Evolutionary conservation across 305 asterid species (phyloP).

Genomic region (Fraxinus nigra): DNA sequence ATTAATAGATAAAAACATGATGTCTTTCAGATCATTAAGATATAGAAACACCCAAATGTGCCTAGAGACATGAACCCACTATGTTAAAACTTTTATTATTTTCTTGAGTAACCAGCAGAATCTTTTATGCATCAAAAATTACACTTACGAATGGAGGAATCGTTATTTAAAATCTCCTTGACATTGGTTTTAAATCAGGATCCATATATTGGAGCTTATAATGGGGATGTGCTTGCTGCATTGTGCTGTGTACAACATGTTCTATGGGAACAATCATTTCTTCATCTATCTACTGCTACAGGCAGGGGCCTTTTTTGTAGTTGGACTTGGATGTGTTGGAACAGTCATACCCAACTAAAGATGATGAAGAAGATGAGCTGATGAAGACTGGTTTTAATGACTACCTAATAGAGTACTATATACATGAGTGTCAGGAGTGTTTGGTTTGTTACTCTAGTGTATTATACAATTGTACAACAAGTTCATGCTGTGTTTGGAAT

Average conservation of each 20-base stretch:
- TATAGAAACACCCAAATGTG: conserved; percentile 5
- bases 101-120: background rate
- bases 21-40: conserved; percentile 2
- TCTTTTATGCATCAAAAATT: background rate
- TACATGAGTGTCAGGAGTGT: conserved; percentile 13
- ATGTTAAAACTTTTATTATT: background rate
- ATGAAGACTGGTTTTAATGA: background rate
- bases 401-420: conserved; percentile 10
- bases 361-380: conserved; percentile 11
- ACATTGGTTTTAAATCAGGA: conserved; percentile 37
- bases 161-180: background rate
- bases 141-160: background rate
- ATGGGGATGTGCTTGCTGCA: conserved; percentile 75
- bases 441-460: conserved; percentile 11
- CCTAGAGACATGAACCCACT: background rate
- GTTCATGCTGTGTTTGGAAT: background rate
- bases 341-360: conserved; percentile 62
- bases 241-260: conserved; percentile 69
- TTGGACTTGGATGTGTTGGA: conserved; percentile 72
- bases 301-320: conserved; percentile 68
- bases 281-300: conserved; percentile 73
- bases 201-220: conserved; percentile 64
- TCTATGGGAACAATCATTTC: conserved; percentile 60
- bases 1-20: background rate
- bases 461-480: conserved; percentile 3